A percentile compares a stretch with the other conserved stretches of the same genome.
These are phyloP conservation scores for Hyphopichia pseudoburtonii DNA, from an alignment of 1,139 yeast genomes.

Conservation along the genomic window DNA sequence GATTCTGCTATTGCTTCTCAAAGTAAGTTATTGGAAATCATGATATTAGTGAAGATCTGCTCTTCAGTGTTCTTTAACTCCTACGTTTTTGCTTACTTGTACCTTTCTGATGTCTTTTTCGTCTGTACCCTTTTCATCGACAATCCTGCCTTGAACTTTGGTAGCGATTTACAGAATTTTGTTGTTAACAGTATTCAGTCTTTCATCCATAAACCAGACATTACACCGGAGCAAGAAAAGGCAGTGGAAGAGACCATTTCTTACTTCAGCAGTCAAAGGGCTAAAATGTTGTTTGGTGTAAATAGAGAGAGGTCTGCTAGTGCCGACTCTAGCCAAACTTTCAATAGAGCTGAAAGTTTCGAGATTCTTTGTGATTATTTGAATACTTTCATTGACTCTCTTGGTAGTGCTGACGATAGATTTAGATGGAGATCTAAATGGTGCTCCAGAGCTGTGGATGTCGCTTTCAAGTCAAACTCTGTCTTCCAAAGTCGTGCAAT, in stretches of 20 bases:
- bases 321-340: slow-evolving; percentile 39
- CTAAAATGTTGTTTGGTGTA: slow-evolving; percentile 74
- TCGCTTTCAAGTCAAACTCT: slow-evolving; percentile 61
- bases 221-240: slow-evolving; percentile 43
- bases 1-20: slow-evolving; percentile 60
- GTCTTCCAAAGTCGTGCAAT: slow-evolving; percentile 73
- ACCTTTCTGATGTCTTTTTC: slow-evolving; percentile 71
- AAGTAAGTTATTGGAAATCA: slow-evolving; percentile 69
- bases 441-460: slow-evolving; percentile 64
- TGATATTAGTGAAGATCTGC: slow-evolving; percentile 65
- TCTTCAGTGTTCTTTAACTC: slow-evolving; percentile 75
- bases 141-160: slow-evolving; percentile 68
- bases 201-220: slow-evolving; percentile 57
- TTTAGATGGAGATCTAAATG: slow-evolving; percentile 69
- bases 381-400: slow-evolving; percentile 44
- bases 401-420: slow-evolving; percentile 57
- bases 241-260: slow-evolving; percentile 54
- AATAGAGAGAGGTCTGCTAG: slow-evolving; percentile 55
- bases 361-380: slow-evolving; percentile 67
- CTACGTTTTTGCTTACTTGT: slow-evolving; percentile 60
- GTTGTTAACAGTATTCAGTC: slow-evolving; percentile 73
- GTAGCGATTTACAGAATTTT: slow-evolving; percentile 64
- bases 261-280: slow-evolving; percentile 69
- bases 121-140: slow-evolving; percentile 72
- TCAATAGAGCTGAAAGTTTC: slow-evolving; percentile 51